Conservation (phyloP, 495 filamentous ascomycete genomes). For the Tuber umbilicatum region DNA sequence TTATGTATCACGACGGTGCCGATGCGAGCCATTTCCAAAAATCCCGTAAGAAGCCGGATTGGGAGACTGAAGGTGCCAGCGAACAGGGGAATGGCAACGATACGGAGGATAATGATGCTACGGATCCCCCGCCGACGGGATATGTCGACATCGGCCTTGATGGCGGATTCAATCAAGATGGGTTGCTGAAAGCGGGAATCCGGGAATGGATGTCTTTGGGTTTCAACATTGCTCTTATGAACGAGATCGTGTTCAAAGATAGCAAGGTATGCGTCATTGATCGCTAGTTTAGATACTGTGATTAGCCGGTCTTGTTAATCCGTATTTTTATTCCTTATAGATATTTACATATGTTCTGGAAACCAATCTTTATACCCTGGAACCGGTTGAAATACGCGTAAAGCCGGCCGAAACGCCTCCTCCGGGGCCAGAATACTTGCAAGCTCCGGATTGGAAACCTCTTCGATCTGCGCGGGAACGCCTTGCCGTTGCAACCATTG, state of each 20-base stretch:
- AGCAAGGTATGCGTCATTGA: slow-evolving; percentile 49
- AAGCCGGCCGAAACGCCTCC: neutral
- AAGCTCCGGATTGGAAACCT: neutral
- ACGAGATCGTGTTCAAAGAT: slow-evolving; percentile 52
- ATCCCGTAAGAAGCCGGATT: neutral
- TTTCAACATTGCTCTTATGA: slow-evolving; percentile 52
- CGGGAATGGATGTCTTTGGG: slow-evolving; percentile 23
- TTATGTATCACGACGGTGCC: slow-evolving; percentile 59
- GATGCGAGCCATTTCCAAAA: slow-evolving; percentile 32
- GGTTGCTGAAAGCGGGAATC: slow-evolving; percentile 5
- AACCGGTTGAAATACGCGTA: slow-evolving; percentile 14
- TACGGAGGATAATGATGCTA: slow-evolving; percentile 8
- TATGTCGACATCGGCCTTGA: neutral
- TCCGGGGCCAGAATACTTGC: neutral
- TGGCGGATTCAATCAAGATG: neutral
- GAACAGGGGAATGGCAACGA: neutral
- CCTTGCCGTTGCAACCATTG: slow-evolving; percentile 21
- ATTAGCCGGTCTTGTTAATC: neutral
- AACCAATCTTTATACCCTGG: slow-evolving; percentile 8
- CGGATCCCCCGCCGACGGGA: neutral
- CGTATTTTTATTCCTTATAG: slow-evolving; percentile 9
- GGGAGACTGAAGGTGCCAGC: neutral
- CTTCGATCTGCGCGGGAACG: slow-evolving; percentile 21
- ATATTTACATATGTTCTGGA: slow-evolving; percentile 26
- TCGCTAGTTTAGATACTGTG: neutral